These are phyloP conservation scores for Saccharomycopsis guyanensis DNA, from an alignment of 805 yeast species.

Conservation along the genomic window DNA sequence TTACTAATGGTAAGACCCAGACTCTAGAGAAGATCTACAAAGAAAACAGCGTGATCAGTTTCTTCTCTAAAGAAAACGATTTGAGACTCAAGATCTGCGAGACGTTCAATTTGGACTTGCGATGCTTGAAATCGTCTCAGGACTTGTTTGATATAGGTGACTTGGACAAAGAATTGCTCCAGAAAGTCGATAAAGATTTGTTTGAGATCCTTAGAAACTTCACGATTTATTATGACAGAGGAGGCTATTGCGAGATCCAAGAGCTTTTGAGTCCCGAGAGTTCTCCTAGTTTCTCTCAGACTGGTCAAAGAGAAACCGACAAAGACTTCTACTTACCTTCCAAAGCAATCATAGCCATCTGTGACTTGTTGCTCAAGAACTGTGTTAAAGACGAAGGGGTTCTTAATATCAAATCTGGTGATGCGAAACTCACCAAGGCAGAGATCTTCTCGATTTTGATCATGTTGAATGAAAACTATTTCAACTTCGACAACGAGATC, in stretches of 20 bases:
- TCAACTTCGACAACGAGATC: conserved; percentile 21
- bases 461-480: conserved; percentile 20
- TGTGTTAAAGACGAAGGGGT: conserved; percentile 10
- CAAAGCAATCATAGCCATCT: conserved; percentile 18
- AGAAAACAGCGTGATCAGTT: conserved; percentile 16
- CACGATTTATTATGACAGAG: conserved; percentile 20
- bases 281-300: conserved; percentile 2
- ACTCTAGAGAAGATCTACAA: conserved; percentile 18
- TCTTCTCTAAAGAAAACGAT: conserved; percentile 18
- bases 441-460: conserved; percentile 20
- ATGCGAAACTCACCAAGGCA: conserved; percentile 12
- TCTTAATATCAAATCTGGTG: conserved; percentile 7
- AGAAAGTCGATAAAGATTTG: conserved; percentile 19
- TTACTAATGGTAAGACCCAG: conserved; percentile 16
- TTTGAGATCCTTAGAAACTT: conserved; percentile 19
- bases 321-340: conserved; percentile 18
- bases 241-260: conserved; percentile 18
- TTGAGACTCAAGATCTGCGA: conserved; percentile 15
- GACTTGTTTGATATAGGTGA: conserved; percentile 16
- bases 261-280: conserved; percentile 12
- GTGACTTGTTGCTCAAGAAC: conserved; percentile 16
- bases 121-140: conserved; percentile 14
- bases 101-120: conserved; percentile 15
- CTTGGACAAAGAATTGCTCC: conserved; percentile 17
- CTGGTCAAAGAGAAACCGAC: not conserved